Base-by-base conservation (phyloP, 768 basidiomycete species). In the Russula sp. region DNA sequence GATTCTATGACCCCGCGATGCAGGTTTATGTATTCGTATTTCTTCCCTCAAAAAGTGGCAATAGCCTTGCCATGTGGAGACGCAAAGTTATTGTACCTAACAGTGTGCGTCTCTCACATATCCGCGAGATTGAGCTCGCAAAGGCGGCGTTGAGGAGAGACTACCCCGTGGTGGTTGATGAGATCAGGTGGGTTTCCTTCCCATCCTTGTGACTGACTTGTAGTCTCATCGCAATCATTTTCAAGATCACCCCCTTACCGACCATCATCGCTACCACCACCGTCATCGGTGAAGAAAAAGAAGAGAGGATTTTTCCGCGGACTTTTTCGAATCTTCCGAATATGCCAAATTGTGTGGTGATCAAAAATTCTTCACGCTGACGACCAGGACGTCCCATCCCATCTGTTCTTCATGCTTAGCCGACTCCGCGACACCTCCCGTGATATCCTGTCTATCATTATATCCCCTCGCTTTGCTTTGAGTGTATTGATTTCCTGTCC, bases 1-100 rank as follows among this genome's bases (percentile, higher is more conserved):
- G 67, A 37, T 67, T 52, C 59, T 68, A 68, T 55, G 67, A 68
- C 49, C 67, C 67, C 5, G 59, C 39, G 27, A 55, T 37, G 59
- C 62, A 66, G 39, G 61, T 58, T 14, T 37, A 60, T 9, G 67
- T 68, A 16, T 68, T 68, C 49, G 66, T 68, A 27, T 54, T 68
- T 49, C 67, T 68, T 40, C 67, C 67, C 14, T 68, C 67, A 42
- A 66, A 63, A 59, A 66, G 45, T n/a, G 66, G 67, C n/a, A 68
- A 68, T 39, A 68, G 67, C 52, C 62, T 67, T 39, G 67, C 67
- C 10, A 68, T 68, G 65, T 68, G 67, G 67, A 66, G 67, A 48
- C 67, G 66, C 27, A 66, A 64, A 44, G 55, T 68, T 42, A 9
- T 59, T 16, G 67, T 68, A 13, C 65, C 65, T 7, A 47, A 61